phyloP scores from a whole-genome alignment of 2,329 filamentous ascomycete genomes.

The Neospermospora avenae region DNA sequence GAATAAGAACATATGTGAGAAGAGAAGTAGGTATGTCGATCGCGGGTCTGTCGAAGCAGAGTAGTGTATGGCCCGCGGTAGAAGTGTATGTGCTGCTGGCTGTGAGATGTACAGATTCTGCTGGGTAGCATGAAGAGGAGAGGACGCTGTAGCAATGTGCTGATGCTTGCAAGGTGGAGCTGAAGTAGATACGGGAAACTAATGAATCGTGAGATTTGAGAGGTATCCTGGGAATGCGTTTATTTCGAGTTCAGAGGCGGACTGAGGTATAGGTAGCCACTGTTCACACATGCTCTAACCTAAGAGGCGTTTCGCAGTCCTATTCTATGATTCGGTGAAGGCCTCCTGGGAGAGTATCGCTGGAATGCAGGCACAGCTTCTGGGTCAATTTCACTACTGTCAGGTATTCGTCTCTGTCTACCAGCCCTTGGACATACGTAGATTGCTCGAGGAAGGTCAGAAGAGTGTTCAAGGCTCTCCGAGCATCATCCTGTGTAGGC shows the following conservation, averaged over 20 bases:
- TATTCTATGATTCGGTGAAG: conserved; percentile 37
- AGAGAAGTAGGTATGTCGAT: conserved; percentile 8
- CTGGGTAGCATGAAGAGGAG: not conserved
- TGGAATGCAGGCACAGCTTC: conserved; percentile 64
- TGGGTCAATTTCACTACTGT: conserved; percentile 80
- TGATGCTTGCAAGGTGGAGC: conserved; percentile 19
- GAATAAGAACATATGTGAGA: conserved; percentile 22
- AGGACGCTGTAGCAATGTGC: conserved; percentile 19
- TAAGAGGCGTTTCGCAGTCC: conserved; percentile 32
- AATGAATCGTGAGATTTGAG: conserved; percentile 7
- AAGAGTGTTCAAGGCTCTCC: conserved; percentile 75
- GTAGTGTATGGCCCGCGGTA: not conserved
- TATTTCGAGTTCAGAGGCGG: not conserved
- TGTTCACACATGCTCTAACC: conserved; percentile 34
- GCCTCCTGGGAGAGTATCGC: conserved; percentile 38
- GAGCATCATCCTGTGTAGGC: conserved; percentile 81
- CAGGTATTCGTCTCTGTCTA: conserved; percentile 74
- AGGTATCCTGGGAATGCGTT: conserved; percentile 2
- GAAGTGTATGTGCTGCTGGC: not conserved
- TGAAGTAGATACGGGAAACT: conserved; percentile 9
- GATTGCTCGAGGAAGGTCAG: conserved; percentile 76
- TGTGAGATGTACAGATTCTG: conserved; percentile 9
- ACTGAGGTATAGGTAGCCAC: conserved; percentile 21
- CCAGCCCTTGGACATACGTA: conserved; percentile 51
- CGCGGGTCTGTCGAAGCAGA: not conserved